Evolutionary conservation across 306 rosid species (phyloP), one percentile per base, ranked within the genome.

Genomic region (Hylodesmum podocarpum): DNA sequence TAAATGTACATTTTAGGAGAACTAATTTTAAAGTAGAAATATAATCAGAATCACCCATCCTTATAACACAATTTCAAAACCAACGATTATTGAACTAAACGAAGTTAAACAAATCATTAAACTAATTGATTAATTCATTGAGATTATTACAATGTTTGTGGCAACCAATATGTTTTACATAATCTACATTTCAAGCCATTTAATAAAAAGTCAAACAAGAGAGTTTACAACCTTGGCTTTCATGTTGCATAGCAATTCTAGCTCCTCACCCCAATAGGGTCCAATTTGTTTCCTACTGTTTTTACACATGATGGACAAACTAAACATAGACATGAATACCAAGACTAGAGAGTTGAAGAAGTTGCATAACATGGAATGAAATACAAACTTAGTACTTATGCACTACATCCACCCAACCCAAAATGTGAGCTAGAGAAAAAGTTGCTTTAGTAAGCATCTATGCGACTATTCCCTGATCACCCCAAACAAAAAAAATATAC

Each of bases 391-490:
- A 49, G n/a, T 61, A 41, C 40, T 21, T 16, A 8, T 19, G 51
- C 33, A 46, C 14, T 8, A 1, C 10, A 16, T 37, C 36, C 72
- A 64, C 31, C 63, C 10, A 61, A 53, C 43, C 50, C 34, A 39
- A 10, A 76, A 57, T 22, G 51, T 22, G 40, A 75, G 41, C 29
- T 31, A 33, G 24, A 53, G 68, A 76, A 16, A 50, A 70, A 18
- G 37, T 58, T 72, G 11, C 62, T 19, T 18, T 50, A 40, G 22
- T 61, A 44, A 73, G 44, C 75, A 85, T 44, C 67, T 67, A n/a
- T 72, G 67, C 36, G 76, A 46, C 79, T 78, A 80, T 86, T 80
- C 80, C 76, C 41, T 54, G 68, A 70, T 69, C 71, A 63, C 13
- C 65, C 65, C 62, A 36, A 63, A 47, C 19, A 43, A 75, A 58